Base-by-base conservation (phyloP, 495 filamentous ascomycete species). In the Hyaloscypha finlandica region DNA sequence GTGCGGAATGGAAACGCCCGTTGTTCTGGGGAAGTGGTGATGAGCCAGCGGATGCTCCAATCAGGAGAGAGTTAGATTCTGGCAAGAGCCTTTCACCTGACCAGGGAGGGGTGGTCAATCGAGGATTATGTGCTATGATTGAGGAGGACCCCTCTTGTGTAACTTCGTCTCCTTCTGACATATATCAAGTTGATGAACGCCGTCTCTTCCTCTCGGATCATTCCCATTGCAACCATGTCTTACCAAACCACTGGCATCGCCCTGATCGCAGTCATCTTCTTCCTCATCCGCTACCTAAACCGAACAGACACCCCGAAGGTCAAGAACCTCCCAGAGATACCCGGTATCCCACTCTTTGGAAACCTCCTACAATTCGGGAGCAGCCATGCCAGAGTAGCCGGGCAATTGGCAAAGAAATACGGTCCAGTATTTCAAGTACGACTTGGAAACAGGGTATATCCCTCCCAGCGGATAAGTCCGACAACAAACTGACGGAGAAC, bases 391-490 rank as follows among this genome's bases (percentile, higher is more conserved):
- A 81, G 74, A 8, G 81, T 84, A 5, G 79, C 83, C 1, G 78
- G 74, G 0, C 76, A 80, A 71, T 87, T 85, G 81, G 83, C 82
- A 9, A 81, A 86, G 72, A 86, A 85, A 64, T 89, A 84, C 61
- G 88, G 88, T 0, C 86, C 87, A 0, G 87, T 90, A 8, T 90
- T 89, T 74, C 88, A 90, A 71, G 83, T 88, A 35, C 82, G 86
- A 69, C 81, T 90, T 70, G 88, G 88, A 14, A 90, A 89, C 66
- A 84, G 79, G 76, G 86, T 86, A 70, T 30, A 75, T 71, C 16
- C 42, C 6, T 3, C 22, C 25, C 22, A 25, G 42, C 58, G 11
- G 32, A 11, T 56, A 48, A 12, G 25, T 35, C n/a, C 53, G 20
- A 12, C 29, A 8, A 57, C 30, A 52, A 31, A 3, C 39, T 51